phyloP scores from a whole-genome alignment of 2,329 filamentous ascomycete species.

The Phaeoacremonium minimum region DNA sequence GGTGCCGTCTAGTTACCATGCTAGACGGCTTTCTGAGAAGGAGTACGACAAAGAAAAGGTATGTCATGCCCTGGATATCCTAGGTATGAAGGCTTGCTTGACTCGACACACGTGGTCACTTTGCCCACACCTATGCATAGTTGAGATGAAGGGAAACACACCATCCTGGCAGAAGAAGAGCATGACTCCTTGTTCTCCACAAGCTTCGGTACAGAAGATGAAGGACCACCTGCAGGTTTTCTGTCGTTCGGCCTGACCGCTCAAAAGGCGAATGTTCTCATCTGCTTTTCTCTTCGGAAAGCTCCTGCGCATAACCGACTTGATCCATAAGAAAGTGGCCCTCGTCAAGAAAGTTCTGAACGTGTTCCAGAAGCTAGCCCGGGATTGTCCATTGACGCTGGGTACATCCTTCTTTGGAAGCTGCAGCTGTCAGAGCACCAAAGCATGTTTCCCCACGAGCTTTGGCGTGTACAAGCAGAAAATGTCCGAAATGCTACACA shows the following conservation, averaged over 20 bases:
- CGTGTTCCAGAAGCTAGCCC: conserved; percentile 31
- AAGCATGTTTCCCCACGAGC: conserved; percentile 30
- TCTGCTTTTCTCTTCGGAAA: conserved; percentile 21
- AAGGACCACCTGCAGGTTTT: conserved; percentile 6
- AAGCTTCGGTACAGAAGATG: conserved; percentile 10
- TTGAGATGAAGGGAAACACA: not conserved
- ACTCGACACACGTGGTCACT: conserved; percentile 52
- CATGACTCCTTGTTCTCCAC: conserved; percentile 8
- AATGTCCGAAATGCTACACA: conserved; percentile 32
- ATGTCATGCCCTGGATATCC: conserved; percentile 26
- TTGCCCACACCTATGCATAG: conserved; percentile 15
- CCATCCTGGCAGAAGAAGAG: too few relatives aligned
- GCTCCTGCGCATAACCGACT: conserved; percentile 28
- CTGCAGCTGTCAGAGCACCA: conserved; percentile 33
- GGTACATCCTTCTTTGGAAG: conserved; percentile 29
- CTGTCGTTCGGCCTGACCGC: conserved; percentile 13
- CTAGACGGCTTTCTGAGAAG: conserved; percentile 28
- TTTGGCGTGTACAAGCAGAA: conserved; percentile 33
- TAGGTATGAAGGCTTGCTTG: conserved; percentile 33
- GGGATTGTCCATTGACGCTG: conserved; percentile 19
- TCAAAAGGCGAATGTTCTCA: conserved; percentile 5
- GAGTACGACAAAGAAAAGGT: conserved; percentile 42
- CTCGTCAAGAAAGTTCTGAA: conserved; percentile 23
- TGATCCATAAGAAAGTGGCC: conserved; percentile 11
- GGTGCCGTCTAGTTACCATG: conserved; percentile 33